Conservation (phyloP, 1,284 basidiomycete genomes). For the Stereum hirsutum region DNA sequence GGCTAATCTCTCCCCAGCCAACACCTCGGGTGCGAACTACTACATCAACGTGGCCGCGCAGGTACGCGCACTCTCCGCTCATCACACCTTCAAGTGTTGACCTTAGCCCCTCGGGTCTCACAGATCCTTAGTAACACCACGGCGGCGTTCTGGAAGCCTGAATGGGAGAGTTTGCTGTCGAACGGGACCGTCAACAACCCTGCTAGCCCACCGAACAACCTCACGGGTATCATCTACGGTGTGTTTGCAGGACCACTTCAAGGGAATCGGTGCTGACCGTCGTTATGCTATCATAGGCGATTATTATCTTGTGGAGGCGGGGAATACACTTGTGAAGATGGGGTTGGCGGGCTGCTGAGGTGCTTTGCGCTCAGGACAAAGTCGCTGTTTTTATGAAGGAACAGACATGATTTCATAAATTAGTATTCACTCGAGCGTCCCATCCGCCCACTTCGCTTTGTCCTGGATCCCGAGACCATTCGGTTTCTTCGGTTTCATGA, state of each 20-base stretch:
- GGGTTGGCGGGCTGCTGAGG: background rate
- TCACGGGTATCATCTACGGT: slow-evolving; percentile 63
- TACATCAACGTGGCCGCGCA: slow-evolving; percentile 28
- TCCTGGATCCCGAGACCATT: too few relatives aligned
- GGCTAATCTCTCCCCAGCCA: slow-evolving; percentile 19
- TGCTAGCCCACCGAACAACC: slow-evolving; percentile 30
- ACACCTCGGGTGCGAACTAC: slow-evolving; percentile 25
- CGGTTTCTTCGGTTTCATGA: too few relatives aligned
- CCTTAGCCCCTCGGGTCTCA: background rate
- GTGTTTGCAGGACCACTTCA: background rate
- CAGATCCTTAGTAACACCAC: slow-evolving; percentile 45
- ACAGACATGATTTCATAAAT: too few relatives aligned
- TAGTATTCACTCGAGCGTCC: too few relatives aligned
- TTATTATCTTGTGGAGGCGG: slow-evolving; percentile 1
- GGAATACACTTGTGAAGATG: background rate
- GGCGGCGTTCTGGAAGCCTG: slow-evolving; percentile 41
- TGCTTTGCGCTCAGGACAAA: background rate
- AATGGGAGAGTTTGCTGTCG: slow-evolving; percentile 54
- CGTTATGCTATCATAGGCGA: background rate
- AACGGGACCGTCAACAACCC: slow-evolving; percentile 61
- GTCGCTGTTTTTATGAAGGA: too few relatives aligned
- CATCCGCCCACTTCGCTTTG: too few relatives aligned
- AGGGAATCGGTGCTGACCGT: background rate
- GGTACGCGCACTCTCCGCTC: background rate
- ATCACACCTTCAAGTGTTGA: background rate